Conservation (phyloP, 768 basidiomycete species). For the Crassisporium funariophilum region DNA sequence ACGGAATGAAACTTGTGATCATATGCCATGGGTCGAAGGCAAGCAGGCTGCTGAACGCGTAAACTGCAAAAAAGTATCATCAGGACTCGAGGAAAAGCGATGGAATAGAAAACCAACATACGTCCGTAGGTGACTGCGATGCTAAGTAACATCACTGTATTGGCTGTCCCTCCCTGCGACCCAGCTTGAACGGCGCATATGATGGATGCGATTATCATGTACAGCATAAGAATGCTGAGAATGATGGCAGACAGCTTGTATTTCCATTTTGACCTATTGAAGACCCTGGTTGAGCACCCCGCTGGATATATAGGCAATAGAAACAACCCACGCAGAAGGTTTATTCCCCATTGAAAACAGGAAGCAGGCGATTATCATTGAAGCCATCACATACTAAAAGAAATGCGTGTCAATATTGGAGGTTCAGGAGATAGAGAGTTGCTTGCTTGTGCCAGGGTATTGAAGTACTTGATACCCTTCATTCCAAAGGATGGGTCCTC, state of each 20-base stretch:
- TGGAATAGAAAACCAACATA: constrained; percentile 32
- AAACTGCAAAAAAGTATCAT: constrained; percentile 48
- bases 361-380: constrained; percentile 86
- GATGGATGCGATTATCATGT: constrained; percentile 83
- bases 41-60: constrained; percentile 73
- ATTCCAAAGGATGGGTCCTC: constrained; percentile 74
- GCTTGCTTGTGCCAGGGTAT: constrained; percentile 71
- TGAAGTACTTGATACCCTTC: constrained; percentile 68
- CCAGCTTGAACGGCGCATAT: constrained; percentile 77
- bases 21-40: constrained; percentile 98
- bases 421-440: neutral
- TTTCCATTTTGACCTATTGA: constrained; percentile 72
- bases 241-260: constrained; percentile 79
- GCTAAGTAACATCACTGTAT: constrained; percentile 81
- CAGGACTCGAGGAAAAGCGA: neutral
- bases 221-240: constrained; percentile 78
- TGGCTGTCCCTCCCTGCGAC: constrained; percentile 62
- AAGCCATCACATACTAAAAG: constrained; percentile 76
- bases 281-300: neutral
- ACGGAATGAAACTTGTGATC: constrained; percentile 87
- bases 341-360: constrained; percentile 96
- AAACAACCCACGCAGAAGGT: constrained; percentile 66
- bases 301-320: neutral
- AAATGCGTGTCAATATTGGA: constrained; percentile 8
- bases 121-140: constrained; percentile 84